Conservation (phyloP, 2,329 filamentous ascomycete genomes). For the Beauveria varroae region DNA sequence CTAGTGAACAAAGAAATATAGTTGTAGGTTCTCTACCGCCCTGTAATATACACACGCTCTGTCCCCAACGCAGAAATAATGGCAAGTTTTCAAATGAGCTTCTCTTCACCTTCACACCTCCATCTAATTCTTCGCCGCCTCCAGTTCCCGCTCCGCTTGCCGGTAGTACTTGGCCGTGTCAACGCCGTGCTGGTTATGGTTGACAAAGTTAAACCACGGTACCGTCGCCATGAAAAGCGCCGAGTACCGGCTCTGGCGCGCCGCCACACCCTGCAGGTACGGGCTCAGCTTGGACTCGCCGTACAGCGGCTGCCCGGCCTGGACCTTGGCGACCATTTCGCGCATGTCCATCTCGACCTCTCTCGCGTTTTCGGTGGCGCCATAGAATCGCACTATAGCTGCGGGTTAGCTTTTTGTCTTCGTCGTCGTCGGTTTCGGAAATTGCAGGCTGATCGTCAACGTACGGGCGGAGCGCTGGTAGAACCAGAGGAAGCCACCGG, state of each 20-base stretch:
- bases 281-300: constrained; percentile 70
- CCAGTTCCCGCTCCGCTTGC: constrained; percentile 88
- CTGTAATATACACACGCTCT: constrained; percentile 12
- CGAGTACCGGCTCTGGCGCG: constrained; percentile 86
- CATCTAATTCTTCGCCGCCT: constrained; percentile 51
- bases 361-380: constrained; percentile 82
- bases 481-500: constrained; percentile 75
- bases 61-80: constrained; percentile 1
- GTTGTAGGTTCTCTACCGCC: not conserved
- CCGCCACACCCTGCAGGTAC: constrained; percentile 89
- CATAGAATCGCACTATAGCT: constrained; percentile 80
- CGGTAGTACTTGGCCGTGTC: constrained; percentile 98
- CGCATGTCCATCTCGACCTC: constrained; percentile 95
- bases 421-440: not conserved
- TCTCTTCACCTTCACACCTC: not conserved
- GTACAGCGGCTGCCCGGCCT: constrained; percentile 83
- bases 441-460: constrained; percentile 23
- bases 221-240: constrained; percentile 76
- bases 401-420: constrained; percentile 4
- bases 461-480: constrained; percentile 79
- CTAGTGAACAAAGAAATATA: not conserved
- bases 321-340: constrained; percentile 96
- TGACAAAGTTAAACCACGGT: constrained; percentile 98
- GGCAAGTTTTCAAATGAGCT: not conserved
- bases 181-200: constrained; percentile 90